These are phyloP conservation scores for Medicago lupulina DNA, from an alignment of 306 rosid genomes.

Conservation along the genomic window DNA sequence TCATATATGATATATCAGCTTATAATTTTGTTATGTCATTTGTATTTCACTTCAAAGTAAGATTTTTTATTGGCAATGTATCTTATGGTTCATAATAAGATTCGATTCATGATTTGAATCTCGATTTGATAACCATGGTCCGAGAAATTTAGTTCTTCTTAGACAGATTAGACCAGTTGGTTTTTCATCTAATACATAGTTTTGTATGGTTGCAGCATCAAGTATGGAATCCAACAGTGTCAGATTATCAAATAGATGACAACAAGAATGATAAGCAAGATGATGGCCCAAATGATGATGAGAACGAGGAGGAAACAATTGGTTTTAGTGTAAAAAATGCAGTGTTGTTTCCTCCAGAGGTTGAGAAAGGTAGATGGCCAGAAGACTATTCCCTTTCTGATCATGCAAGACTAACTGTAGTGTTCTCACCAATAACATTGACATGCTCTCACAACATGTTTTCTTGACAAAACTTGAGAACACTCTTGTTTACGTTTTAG, in stretches of 20 bases:
- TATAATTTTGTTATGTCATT: too few relatives aligned
- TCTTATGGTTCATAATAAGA: too few relatives aligned
- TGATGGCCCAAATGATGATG: constrained; percentile 38
- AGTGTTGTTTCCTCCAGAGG: constrained; percentile 83
- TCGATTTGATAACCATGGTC: too few relatives aligned
- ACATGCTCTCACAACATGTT: constrained; percentile 49
- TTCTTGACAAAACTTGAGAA: constrained; percentile 33
- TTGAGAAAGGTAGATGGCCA: constrained; percentile 87
- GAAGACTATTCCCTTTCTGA: constrained; percentile 86
- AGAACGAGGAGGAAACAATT: constrained; percentile 52
- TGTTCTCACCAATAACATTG: constrained; percentile 73
- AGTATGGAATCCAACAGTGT: constrained; percentile 64
- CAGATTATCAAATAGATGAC: constrained; percentile 52
- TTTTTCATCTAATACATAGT: not conserved
- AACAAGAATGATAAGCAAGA: constrained; percentile 35
- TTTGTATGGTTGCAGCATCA: constrained; percentile 57
- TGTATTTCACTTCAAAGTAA: too few relatives aligned
- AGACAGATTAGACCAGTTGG: not conserved
- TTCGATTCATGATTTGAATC: too few relatives aligned
- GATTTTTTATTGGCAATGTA: too few relatives aligned
- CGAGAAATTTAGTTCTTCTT: not conserved
- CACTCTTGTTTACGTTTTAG: constrained; percentile 6
- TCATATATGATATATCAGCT: too few relatives aligned
- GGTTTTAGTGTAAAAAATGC: constrained; percentile 83
- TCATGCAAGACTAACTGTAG: constrained; percentile 87